Conservation (phyloP, 73 alveolate species). For the Uronychia binucleata region DNA sequence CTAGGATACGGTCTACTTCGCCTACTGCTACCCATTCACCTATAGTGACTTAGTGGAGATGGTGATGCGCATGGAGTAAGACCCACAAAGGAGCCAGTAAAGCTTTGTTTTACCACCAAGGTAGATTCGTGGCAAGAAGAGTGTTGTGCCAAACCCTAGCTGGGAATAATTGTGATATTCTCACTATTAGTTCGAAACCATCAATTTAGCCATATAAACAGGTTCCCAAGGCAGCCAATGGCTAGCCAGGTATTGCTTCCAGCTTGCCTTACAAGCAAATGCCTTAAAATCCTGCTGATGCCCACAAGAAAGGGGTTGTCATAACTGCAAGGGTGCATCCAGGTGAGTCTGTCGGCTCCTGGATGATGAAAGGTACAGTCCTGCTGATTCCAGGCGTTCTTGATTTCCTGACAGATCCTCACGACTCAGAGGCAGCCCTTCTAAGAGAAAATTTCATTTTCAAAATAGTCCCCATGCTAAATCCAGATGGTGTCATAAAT, state of each 20-base stretch:
- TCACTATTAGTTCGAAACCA: conserved; percentile 80
- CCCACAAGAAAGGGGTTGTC: conserved; percentile 55
- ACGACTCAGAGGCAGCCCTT: conserved; percentile 72
- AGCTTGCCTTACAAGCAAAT: conserved; percentile 1
- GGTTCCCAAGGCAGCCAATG: background rate
- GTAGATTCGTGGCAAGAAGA: conserved; percentile 48
- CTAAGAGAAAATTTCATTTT: conserved; percentile 81
- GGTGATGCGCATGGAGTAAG: conserved; percentile 51
- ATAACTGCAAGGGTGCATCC: conserved; percentile 88
- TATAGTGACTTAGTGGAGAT: conserved; percentile 78
- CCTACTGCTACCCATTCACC: conserved; percentile 96
- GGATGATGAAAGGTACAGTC: conserved; percentile 75
- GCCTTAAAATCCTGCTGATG: conserved; percentile 1
- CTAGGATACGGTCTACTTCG: conserved; percentile 95
- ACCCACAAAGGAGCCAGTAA: conserved; percentile 20
- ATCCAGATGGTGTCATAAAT: conserved; percentile 96
- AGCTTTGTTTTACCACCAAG: background rate
- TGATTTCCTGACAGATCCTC: conserved; percentile 80
- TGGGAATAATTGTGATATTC: conserved; percentile 77
- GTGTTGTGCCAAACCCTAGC: conserved; percentile 83
- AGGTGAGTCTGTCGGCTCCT: conserved; percentile 92
- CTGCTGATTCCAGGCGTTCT: conserved; percentile 44
- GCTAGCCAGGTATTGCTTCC: background rate
- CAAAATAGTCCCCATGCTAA: conserved; percentile 95
- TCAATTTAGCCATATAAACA: background rate